These are phyloP conservation scores for Talaromyces sp. DNA, from an alignment of 2,329 filamentous ascomycete species.

Conservation along the genomic window DNA sequence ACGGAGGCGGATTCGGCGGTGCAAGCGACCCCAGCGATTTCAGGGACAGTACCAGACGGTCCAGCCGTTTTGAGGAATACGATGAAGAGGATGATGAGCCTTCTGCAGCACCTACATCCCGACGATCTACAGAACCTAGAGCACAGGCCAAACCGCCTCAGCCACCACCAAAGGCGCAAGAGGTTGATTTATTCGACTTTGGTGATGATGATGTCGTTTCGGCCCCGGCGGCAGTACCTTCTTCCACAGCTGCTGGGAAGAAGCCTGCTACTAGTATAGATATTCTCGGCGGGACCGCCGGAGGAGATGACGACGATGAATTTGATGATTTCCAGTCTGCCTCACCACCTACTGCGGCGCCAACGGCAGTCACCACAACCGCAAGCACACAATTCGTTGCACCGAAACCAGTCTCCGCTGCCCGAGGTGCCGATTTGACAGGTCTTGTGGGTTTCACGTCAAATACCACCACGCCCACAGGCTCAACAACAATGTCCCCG, in stretches of 20 bases:
- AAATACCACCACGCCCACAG: slow-evolving; percentile 67
- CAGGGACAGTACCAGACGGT: slow-evolving; percentile 58
- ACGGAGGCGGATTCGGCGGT: slow-evolving; percentile 89
- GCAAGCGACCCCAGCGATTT: slow-evolving; percentile 62
- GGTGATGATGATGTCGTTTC: slow-evolving; percentile 65
- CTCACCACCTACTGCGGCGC: slow-evolving; percentile 43
- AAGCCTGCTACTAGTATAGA: slow-evolving; percentile 48
- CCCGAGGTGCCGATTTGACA: slow-evolving; percentile 69
- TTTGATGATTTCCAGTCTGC: slow-evolving; percentile 88
- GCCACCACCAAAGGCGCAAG: slow-evolving; percentile 74
- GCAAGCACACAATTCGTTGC: slow-evolving; percentile 33
- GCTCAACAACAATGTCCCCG: slow-evolving; percentile 60
- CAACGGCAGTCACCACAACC: slow-evolving; percentile 48
- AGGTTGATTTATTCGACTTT: slow-evolving; percentile 88
- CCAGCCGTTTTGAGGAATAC: slow-evolving; percentile 90
- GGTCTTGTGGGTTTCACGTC: slow-evolving; percentile 78
- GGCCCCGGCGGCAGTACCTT: slow-evolving; percentile 20
- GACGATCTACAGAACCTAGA: slow-evolving; percentile 45
- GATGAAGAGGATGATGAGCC: slow-evolving; percentile 82
- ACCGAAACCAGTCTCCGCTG: slow-evolving; percentile 18
- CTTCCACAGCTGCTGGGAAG: slow-evolving; percentile 42
- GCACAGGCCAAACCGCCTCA: slow-evolving; percentile 61
- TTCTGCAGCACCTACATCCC: slow-evolving; percentile 48
- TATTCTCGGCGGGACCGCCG: slow-evolving; percentile 42
- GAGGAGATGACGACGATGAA: slow-evolving; percentile 87